Percentiles rank a stretch among this genome's conserved stretches.
Conservation (phyloP, 768 basidiomycete genomes). For the Termitomyces sp. region DNA sequence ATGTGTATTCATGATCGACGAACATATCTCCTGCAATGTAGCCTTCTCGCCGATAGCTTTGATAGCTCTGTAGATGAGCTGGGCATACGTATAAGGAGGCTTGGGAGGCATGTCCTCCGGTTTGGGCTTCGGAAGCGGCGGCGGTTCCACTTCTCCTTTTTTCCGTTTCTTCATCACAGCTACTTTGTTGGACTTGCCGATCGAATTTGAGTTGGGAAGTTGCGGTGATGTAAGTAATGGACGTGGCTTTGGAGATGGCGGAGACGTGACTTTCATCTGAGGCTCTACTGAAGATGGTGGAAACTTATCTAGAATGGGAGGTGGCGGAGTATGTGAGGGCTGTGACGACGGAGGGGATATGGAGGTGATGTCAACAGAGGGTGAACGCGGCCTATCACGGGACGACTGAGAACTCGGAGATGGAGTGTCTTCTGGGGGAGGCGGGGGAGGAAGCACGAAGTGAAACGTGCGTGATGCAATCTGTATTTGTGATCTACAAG, state of each 20-base stretch:
- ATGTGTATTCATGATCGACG: constrained; percentile 84
- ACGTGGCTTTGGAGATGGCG: constrained; percentile 33
- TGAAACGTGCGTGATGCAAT: constrained; percentile 97
- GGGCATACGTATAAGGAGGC: constrained; percentile 87
- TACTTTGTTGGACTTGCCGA: constrained; percentile 40
- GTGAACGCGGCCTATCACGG: constrained; percentile 62
- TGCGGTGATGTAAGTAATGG: constrained; percentile 35
- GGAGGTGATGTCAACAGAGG: constrained; percentile 78
- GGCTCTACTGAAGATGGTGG: constrained; percentile 38
- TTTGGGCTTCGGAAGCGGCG: constrained; percentile 36
- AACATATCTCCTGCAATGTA: constrained; percentile 88
- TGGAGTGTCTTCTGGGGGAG: constrained; percentile 73
- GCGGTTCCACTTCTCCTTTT: constrained; percentile 47
- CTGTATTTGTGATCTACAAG: constrained; percentile 83
- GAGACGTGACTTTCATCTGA: constrained; percentile 32
- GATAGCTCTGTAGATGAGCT: constrained; percentile 87
- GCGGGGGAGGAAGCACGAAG: constrained; percentile 90
- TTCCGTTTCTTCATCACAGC: constrained; percentile 66
- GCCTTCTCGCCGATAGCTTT: constrained; percentile 76
- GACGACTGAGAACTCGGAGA: constrained; percentile 78
- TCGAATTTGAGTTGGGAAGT: constrained; percentile 60
- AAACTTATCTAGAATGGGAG: constrained; percentile 42
- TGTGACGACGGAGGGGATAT: constrained; percentile 80
- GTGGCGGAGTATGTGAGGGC: constrained; percentile 68
- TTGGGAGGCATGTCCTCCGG: constrained; percentile 83